Conservation (phyloP, 2,329 filamentous ascomycete species). For the Trichoderma gracile region DNA sequence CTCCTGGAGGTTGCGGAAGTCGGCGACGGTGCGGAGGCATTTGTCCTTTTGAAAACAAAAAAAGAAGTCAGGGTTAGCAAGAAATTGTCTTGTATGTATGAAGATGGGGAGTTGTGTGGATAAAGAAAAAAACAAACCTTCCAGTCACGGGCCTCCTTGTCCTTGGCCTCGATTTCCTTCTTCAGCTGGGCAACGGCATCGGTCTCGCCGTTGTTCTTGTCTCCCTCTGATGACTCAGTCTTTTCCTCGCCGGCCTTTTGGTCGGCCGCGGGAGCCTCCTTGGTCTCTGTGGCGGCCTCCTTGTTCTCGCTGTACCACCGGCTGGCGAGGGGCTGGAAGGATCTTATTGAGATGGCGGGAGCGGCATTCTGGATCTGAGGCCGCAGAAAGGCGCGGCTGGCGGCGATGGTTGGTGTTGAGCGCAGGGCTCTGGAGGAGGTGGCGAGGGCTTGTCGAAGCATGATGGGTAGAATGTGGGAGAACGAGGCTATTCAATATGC, state of each 20-base stretch:
- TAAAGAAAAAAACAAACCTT: conserved; percentile 62
- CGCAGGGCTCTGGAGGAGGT: conserved; percentile 48
- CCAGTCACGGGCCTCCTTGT: conserved; percentile 65
- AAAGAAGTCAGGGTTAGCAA: not conserved
- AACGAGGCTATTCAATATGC: conserved; percentile 8
- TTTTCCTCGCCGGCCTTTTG: conserved; percentile 33
- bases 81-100: not conserved
- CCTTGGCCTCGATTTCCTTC: conserved; percentile 55
- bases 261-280: conserved; percentile 36
- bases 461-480: conserved; percentile 33
- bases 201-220: conserved; percentile 37
- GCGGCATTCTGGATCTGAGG: conserved; percentile 42
- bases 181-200: conserved; percentile 49
- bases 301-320: conserved; percentile 55
- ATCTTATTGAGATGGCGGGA: conserved; percentile 42
- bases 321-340: conserved; percentile 38
- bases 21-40: conserved; percentile 89
- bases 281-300: conserved; percentile 37
- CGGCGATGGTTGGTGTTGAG: conserved; percentile 42
- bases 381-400: conserved; percentile 40
- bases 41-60: conserved; percentile 68
- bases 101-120: not conserved
- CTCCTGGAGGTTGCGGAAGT: conserved; percentile 97
- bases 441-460: conserved; percentile 50
- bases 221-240: conserved; percentile 23